Conservation (phyloP, 2,329 filamentous ascomycete species). For the Neopestalotiopsis sp. region DNA sequence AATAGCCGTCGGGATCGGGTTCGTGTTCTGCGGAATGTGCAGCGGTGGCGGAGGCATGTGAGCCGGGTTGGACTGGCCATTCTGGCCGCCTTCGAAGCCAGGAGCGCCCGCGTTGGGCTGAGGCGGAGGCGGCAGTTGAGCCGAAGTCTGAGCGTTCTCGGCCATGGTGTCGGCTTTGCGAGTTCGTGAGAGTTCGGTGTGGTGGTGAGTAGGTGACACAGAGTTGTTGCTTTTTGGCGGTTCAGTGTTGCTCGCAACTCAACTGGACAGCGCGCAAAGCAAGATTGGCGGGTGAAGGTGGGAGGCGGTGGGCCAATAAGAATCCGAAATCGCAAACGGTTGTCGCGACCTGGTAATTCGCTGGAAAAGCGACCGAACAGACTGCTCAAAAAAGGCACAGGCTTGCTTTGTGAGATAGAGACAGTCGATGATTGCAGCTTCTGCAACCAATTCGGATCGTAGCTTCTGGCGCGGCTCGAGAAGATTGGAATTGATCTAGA, state of each 20-base stretch:
- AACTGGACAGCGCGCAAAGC: slow-evolving; percentile 15
- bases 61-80: slow-evolving; percentile 70
- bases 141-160: slow-evolving; percentile 70
- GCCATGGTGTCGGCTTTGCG: slow-evolving; percentile 66
- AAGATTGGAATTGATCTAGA: slow-evolving; percentile 1
- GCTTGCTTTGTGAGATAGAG: not conserved
- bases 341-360: slow-evolving; percentile 7
- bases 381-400: slow-evolving; percentile 7
- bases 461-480: slow-evolving; percentile 8
- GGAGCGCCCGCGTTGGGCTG: slow-evolving; percentile 73
- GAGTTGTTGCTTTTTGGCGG: not conserved
- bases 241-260: slow-evolving; percentile 9
- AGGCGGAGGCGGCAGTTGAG: slow-evolving; percentile 73
- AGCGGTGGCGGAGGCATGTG: slow-evolving; percentile 92
- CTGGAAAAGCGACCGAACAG: not conserved
- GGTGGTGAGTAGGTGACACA: not conserved
- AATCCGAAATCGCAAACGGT: slow-evolving; percentile 15
- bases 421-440: slow-evolving; percentile 14
- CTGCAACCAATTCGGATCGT: slow-evolving; percentile 6
- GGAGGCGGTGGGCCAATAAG: slow-evolving; percentile 13
- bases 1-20: slow-evolving; percentile 91
- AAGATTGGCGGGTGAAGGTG: slow-evolving; percentile 7
- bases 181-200: slow-evolving; percentile 8
- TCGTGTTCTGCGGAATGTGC: slow-evolving; percentile 95
- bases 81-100: slow-evolving; percentile 79